These are phyloP conservation scores for Penicillium sp. DNA, from an alignment of 2,329 filamentous ascomycete genomes.

Conservation along the genomic window DNA sequence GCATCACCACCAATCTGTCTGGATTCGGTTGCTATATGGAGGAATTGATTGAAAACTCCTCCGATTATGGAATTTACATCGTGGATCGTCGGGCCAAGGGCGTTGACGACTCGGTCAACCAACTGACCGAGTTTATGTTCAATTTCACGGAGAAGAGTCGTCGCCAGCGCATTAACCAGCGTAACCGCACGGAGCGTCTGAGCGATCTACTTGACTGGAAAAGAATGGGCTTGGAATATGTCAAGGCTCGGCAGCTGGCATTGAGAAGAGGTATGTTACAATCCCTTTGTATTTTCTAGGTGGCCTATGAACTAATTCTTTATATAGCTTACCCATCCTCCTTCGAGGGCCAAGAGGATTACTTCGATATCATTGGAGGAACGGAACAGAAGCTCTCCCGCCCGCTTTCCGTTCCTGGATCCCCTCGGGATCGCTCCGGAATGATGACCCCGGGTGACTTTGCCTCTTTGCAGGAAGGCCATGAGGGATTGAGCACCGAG, in stretches of 20 bases:
- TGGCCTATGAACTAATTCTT: slow-evolving; percentile 15
- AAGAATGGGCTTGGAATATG: slow-evolving; percentile 98
- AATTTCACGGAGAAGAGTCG: slow-evolving; percentile 92
- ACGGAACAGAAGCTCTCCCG: slow-evolving; percentile 94
- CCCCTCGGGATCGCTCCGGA: slow-evolving; percentile 81
- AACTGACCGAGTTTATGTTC: slow-evolving; percentile 88
- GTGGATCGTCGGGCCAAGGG: slow-evolving; percentile 94
- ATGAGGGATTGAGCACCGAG: slow-evolving; percentile 89
- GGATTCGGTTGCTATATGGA: slow-evolving; percentile 99
- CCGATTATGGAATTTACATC: slow-evolving; percentile 98
- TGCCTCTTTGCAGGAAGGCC: slow-evolving; percentile 90
- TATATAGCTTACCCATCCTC: slow-evolving; percentile 75
- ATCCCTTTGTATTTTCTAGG: not conserved
- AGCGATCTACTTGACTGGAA: slow-evolving; percentile 98
- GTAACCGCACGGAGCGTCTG: slow-evolving; percentile 91
- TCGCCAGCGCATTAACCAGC: slow-evolving; percentile 96
- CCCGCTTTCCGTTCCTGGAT: slow-evolving; percentile 90
- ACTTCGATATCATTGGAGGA: slow-evolving; percentile 86
- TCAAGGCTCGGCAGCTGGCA: slow-evolving; percentile 92
- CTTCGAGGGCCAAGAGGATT: slow-evolving; percentile 73
- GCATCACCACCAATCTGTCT: slow-evolving; percentile 95
- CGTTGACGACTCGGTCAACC: slow-evolving; percentile 95
- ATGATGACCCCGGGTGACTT: slow-evolving; percentile 99
- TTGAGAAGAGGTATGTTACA: slow-evolving; percentile 62
- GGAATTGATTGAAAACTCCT: slow-evolving; percentile 95